phyloP scores from a whole-genome alignment of 306 rosid genomes.

The Quillaja saponaria region DNA sequence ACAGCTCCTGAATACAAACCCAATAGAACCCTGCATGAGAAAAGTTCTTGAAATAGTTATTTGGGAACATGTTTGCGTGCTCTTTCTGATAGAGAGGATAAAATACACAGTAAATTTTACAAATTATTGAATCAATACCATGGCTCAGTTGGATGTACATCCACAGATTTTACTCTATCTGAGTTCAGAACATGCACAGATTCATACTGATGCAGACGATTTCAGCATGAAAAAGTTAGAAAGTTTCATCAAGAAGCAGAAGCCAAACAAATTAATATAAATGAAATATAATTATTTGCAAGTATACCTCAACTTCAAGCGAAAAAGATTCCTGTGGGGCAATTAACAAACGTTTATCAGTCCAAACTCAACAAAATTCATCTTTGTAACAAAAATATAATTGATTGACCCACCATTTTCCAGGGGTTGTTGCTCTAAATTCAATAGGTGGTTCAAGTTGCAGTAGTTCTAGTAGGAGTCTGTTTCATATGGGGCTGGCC shows the following conservation, averaged over 20 bases:
- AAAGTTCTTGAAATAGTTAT: too few relatives aligned
- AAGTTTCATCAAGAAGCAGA: neutral
- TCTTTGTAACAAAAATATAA: too few relatives aligned
- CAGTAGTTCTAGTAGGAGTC: too few relatives aligned
- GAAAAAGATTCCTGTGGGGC: neutral
- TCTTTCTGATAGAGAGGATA: neutral
- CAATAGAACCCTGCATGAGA: constrained; percentile 51
- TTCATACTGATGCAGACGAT: constrained; percentile 47
- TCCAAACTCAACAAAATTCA: constrained; percentile 19
- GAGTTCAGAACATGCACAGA: constrained; percentile 67
- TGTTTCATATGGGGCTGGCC: too few relatives aligned
- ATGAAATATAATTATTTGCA: too few relatives aligned
- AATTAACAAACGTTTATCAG: constrained; percentile 22
- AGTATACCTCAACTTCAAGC: too few relatives aligned
- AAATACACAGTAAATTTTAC: neutral
- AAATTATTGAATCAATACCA: constrained; percentile 26
- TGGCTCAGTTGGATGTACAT: constrained; percentile 1
- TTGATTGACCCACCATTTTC: too few relatives aligned
- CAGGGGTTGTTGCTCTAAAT: too few relatives aligned
- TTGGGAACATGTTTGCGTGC: too few relatives aligned
- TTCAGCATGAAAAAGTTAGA: neutral
- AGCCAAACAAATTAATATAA: too few relatives aligned
- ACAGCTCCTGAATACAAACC: constrained; percentile 64
- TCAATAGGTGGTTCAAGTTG: too few relatives aligned
- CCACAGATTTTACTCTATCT: constrained; percentile 68